Conservation (phyloP, 306 rosid genomes). For the Mucuna pruriens region DNA sequence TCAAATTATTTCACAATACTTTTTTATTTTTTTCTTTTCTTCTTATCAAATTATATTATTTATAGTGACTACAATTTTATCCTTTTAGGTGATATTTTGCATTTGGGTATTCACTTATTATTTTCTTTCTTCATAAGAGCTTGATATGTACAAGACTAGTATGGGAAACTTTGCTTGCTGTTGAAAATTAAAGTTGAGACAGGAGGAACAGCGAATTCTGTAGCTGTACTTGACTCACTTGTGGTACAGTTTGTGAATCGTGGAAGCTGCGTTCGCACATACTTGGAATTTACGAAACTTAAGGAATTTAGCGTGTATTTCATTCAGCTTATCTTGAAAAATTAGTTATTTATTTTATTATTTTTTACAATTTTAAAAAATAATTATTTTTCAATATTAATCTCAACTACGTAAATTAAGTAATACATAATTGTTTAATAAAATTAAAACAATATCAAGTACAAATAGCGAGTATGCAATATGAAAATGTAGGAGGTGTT, state of each 20-base stretch:
- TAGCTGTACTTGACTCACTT: not conserved
- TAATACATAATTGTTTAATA: no score
- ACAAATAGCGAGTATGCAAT: no score
- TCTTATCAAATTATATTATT: no score
- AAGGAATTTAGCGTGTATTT: not conserved
- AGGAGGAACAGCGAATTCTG: not conserved
- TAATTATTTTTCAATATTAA: no score
- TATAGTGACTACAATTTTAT: no score
- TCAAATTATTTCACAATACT: no score
- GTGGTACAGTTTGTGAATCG: not conserved
- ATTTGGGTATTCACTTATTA: no score
- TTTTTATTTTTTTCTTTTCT: no score
- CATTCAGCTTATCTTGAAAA: not conserved
- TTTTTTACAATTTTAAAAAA: no score
- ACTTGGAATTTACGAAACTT: not conserved
- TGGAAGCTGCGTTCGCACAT: slow-evolving; percentile 13
- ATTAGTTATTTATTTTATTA: not conserved
- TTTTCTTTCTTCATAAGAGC: not conserved
- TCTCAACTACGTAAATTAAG: no score
- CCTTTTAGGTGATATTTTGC: no score
- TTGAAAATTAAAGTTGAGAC: not conserved
- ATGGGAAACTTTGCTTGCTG: not conserved
- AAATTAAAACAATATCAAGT: no score
- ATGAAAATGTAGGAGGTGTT: not conserved
- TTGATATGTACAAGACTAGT: not conserved